Evolutionary conservation across 306 rosid species (phyloP), one percentile per base, ranked within the genome.

Genomic region (Hippophae tibetana): DNA sequence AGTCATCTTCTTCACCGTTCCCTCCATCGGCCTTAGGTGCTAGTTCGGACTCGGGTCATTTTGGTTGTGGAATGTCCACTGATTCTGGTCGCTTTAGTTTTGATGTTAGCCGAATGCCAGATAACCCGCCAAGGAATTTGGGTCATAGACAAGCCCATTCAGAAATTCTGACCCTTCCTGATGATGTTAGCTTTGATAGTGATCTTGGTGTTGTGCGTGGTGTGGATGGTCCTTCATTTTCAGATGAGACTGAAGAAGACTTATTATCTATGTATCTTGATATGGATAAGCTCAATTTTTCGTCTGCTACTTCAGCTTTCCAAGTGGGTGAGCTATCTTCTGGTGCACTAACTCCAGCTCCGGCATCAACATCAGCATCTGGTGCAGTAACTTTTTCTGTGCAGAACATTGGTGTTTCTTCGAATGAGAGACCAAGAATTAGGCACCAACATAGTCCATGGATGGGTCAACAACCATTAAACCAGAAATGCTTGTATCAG

Each of bases 81-180:
- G 86, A 86, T 42, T 76, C 81, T 54, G 70, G 76, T 89, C 78
- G 63, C 9, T 90, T 87, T 65, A 90, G 97, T 78, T 89, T 87
- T 62, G 97, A 90, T 78, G 82, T 90, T 68, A 90, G 90, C 78
- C 64, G 81, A 74, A 90, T 90, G 97, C 85, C 92, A 27, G 97
- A 87, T 72, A 85, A 81, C 72, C 97, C 96, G 0, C 94, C 84
- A 6, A 74, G 89, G 63, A 87, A 85, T 60, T 52, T 79, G 74
- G 97, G 97, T 48, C 97, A 90, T 60, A 79, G 97, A 52, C 95
- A 96, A 56, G 97, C 96, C 51, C 97, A 90, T 72, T 90, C 96
- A 0, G 97, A 90, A 76, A 90, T 90, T 61, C 77, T 90, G 47
- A 87, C 94, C 5, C 75, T 87, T 44, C 96, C 97, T 0, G 97